Conservation (phyloP, 2,329 filamentous ascomycete genomes). For the Fusarium odoratissimum region DNA sequence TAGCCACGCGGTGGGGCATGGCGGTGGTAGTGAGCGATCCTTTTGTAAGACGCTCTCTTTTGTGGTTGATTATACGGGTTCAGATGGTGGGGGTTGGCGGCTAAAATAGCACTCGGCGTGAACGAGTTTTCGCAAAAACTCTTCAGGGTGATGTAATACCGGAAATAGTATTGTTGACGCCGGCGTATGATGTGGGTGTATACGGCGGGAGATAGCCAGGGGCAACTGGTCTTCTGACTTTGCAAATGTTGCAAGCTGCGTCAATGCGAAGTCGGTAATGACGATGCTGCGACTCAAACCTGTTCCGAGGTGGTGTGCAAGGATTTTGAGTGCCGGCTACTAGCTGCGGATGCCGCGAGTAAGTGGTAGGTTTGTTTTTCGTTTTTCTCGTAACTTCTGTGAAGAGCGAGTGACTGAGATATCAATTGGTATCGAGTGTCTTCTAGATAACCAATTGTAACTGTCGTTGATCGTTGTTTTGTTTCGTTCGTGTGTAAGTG, state of each 20-base stretch:
- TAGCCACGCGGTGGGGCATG: constrained; percentile 69
- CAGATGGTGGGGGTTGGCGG: constrained; percentile 28
- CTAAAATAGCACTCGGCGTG: constrained; percentile 27
- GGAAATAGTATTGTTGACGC: constrained; percentile 19
- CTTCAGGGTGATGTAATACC: constrained; percentile 36
- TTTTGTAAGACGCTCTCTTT: constrained; percentile 29
- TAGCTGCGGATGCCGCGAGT: constrained; percentile 22
- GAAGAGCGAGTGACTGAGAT: constrained; percentile 11
- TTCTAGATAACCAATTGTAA: constrained; percentile 7
- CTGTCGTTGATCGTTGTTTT: constrained; percentile 1
- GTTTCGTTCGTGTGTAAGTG: constrained; percentile 29
- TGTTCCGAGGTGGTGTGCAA: constrained; percentile 33
- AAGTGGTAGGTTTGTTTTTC: constrained; percentile 24
- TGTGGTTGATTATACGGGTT: constrained; percentile 15
- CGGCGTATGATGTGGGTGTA: constrained; percentile 18
- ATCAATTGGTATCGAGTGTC: constrained; percentile 24
- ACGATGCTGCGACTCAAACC: constrained; percentile 26
- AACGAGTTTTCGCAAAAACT: constrained; percentile 34
- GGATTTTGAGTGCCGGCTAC: constrained; percentile 29
- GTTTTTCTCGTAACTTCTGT: constrained; percentile 13
- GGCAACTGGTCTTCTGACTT: constrained; percentile 31
- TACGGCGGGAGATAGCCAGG: constrained; percentile 36
- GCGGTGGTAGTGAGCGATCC: constrained; percentile 41
- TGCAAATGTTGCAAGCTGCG: constrained; percentile 11
- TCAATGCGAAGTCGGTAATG: constrained; percentile 25